Conservation (phyloP, 164 flowering plant genomes). For the Magnolia changhungtana region DNA sequence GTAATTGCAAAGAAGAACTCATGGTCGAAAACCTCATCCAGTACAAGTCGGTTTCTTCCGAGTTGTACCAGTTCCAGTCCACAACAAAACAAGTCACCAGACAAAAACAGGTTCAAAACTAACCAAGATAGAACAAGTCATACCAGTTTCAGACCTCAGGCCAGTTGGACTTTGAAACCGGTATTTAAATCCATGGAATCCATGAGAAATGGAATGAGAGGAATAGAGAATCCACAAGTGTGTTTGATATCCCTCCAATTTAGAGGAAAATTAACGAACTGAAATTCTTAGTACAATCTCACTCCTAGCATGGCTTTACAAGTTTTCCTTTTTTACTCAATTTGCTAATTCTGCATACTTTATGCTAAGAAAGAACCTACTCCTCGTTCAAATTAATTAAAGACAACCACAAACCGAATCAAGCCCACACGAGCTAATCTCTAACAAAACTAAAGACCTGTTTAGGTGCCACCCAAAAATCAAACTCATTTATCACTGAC, state of each 20-base stretch:
- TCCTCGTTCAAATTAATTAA: neutral
- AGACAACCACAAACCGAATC: neutral
- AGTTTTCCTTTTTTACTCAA: neutral
- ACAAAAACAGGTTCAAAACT: neutral
- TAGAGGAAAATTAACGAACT: neutral
- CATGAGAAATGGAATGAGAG: neutral
- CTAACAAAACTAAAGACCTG: constrained; percentile 4
- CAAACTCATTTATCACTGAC: no score
- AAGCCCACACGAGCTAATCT: constrained; percentile 61
- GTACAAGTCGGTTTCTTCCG: neutral
- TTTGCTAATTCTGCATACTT: neutral
- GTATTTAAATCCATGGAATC: neutral
- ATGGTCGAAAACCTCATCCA: neutral
- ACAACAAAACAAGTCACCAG: neutral
- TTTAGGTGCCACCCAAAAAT: no score
- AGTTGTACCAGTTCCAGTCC: no score
- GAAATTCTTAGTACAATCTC: neutral
- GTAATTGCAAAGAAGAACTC: neutral
- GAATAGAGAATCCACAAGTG: neutral
- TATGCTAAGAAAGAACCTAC: neutral
- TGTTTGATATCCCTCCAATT: neutral
- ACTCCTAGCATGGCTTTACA: neutral
- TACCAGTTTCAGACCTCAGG: neutral
- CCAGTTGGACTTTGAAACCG: neutral
- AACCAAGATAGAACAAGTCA: neutral